Evolutionary conservation across 768 basidiomycete genomes (phyloP).

Genomic region (Myochromella boudieri): DNA sequence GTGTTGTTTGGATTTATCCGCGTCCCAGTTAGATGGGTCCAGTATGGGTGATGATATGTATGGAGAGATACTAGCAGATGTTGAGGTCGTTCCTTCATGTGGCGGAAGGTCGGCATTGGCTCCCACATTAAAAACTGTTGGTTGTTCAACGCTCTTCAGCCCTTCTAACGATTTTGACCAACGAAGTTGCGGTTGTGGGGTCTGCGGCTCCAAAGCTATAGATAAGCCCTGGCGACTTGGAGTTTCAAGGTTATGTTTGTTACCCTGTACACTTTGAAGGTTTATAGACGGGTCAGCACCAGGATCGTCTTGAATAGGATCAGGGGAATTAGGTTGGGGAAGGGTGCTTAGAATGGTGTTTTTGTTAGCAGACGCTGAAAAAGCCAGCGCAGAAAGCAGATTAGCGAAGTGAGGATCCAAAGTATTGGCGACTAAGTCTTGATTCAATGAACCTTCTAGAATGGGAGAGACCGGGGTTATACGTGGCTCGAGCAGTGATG

Average conservation of each 20-base stretch:
- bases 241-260: too few relatives aligned
- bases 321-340: background rate
- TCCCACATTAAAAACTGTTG: background rate
- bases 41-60: conserved; percentile 55
- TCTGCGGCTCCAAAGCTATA: too few relatives aligned
- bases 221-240: too few relatives aligned
- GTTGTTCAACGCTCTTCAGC: too few relatives aligned
- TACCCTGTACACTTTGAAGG: too few relatives aligned
- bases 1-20: conserved; percentile 69
- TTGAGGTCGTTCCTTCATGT: too few relatives aligned
- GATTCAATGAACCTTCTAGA: conserved; percentile 27
- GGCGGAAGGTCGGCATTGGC: background rate
- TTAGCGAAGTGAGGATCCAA: conserved; percentile 74
- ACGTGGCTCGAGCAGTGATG: conserved; percentile 49
- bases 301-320: too few relatives aligned
- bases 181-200: too few relatives aligned
- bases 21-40: conserved; percentile 55
- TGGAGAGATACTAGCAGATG: conserved; percentile 69
- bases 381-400: conserved; percentile 59
- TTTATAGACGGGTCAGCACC: too few relatives aligned
- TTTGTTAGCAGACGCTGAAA: conserved; percentile 40
- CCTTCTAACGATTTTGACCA: too few relatives aligned
- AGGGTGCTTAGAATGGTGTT: background rate
- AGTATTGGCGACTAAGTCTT: conserved; percentile 29
- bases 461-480: conserved; percentile 30